Evolutionary conservation across 2,329 filamentous ascomycete genomes (phyloP).

Genomic region (Ophiosphaerella korrae): DNA sequence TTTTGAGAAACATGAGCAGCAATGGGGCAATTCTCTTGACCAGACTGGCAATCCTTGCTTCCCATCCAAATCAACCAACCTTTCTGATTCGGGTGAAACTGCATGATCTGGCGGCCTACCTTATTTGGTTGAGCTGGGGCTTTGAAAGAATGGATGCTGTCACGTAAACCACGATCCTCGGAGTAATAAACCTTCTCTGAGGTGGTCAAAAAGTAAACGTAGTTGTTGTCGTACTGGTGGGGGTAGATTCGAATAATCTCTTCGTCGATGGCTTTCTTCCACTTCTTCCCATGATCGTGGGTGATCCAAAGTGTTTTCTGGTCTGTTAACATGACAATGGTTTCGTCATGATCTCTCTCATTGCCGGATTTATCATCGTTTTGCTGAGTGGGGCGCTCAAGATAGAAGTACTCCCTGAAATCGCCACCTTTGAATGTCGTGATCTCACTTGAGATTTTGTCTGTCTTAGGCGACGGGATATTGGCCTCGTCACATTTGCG

Average conservation of each 20-base stretch:
- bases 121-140: conserved; percentile 66
- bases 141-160: conserved; percentile 74
- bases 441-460: conserved; percentile 67
- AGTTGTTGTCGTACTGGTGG: conserved; percentile 81
- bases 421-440: conserved; percentile 66
- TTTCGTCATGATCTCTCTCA: conserved; percentile 69
- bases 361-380: conserved; percentile 79
- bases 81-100: conserved; percentile 78
- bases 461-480: conserved; percentile 62
- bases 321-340: conserved; percentile 65
- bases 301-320: conserved; percentile 72
- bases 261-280: conserved; percentile 75
- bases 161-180: conserved; percentile 68
- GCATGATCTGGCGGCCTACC: conserved; percentile 60
- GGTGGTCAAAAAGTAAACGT: conserved; percentile 82
- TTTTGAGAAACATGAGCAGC: conserved; percentile 79
- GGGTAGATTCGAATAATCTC: conserved; percentile 73
- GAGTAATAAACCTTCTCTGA: conserved; percentile 76
- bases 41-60: conserved; percentile 66
- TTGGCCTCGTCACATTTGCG: conserved; percentile 71
- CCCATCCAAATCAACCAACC: conserved; percentile 95
- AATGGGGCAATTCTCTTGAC: conserved; percentile 66
- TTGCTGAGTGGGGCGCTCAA: conserved; percentile 68
- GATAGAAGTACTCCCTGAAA: conserved; percentile 70
- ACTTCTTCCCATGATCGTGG: conserved; percentile 85